These are phyloP conservation scores for Capsicum baccatum DNA, from an alignment of 257 asterid species.

Conservation along the genomic window DNA sequence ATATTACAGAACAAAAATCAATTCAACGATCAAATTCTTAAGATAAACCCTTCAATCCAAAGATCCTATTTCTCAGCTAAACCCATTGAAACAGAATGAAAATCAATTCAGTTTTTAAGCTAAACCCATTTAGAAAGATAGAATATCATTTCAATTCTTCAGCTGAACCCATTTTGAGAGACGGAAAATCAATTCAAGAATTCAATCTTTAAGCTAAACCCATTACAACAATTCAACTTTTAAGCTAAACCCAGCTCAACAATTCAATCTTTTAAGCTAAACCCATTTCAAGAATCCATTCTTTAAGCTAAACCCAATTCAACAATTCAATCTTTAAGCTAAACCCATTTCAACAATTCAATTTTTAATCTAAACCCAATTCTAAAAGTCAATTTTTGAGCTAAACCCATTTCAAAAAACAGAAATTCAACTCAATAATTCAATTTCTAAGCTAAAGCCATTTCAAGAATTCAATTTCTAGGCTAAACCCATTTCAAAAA, in stretches of 20 bases:
- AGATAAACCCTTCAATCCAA: neutral
- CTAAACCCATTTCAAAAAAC: neutral
- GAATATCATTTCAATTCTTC: neutral
- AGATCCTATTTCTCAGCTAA: too few relatives aligned
- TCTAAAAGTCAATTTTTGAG: neutral
- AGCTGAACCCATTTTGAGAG: neutral
- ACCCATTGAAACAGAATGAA: neutral
- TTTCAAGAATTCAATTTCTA: neutral
- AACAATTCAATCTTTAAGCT: neutral
- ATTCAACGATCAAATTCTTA: neutral
- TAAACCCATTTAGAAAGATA: neutral
- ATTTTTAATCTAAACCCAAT: neutral
- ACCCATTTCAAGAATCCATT: neutral
- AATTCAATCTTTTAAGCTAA: neutral
- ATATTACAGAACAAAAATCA: too few relatives aligned
- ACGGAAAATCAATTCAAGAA: neutral
- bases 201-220: neutral
- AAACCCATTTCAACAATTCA: neutral
- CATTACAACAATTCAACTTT: too few relatives aligned
- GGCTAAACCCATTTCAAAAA: too few relatives aligned
- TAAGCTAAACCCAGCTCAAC: neutral
- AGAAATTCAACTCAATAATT: neutral
- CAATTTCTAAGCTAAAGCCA: neutral
- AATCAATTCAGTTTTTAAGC: neutral
- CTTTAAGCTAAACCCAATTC: too few relatives aligned